Evolutionary conservation across 805 yeast species (phyloP).

Genomic region (Candida hungchunana): DNA sequence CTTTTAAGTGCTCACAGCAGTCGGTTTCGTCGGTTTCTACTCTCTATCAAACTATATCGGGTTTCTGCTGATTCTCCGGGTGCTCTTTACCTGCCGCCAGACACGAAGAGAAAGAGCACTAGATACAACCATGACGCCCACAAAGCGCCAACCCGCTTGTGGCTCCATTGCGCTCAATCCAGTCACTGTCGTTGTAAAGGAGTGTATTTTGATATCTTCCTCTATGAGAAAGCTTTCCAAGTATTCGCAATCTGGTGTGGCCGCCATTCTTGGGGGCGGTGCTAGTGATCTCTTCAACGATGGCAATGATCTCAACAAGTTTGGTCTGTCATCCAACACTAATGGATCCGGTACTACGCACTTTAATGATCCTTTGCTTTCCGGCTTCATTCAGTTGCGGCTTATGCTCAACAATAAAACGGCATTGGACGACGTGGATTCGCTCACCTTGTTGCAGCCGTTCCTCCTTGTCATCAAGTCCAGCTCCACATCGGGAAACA

Average conservation of each 20-base stretch:
- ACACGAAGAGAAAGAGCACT: too few species aligned
- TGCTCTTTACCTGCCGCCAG: too few species aligned
- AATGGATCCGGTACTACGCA: constrained; percentile 23
- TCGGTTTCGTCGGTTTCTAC: too few species aligned
- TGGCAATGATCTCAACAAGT: constrained; percentile 34
- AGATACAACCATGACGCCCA: constrained; percentile 2
- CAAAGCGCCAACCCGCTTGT: constrained; percentile 3
- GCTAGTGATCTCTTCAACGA: constrained; percentile 45
- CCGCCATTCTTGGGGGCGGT: constrained; percentile 75
- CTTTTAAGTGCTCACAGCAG: too few species aligned
- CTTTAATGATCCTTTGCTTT: constrained; percentile 57
- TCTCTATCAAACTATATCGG: too few species aligned
- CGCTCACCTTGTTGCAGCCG: constrained; percentile 77
- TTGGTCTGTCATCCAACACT: constrained; percentile 17
- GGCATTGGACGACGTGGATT: constrained; percentile 54
- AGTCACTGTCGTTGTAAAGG: constrained; percentile 77
- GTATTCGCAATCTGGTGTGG: constrained; percentile 74
- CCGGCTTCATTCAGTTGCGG: constrained; percentile 76
- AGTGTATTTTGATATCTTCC: constrained; percentile 79
- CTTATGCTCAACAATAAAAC: constrained; percentile 58
- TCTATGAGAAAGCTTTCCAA: constrained; percentile 86
- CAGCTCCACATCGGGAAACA: constrained; percentile 78
- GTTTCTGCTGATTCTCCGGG: too few species aligned
- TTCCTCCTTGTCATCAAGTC: constrained; percentile 80
- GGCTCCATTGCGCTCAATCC: constrained; percentile 55